Conservation (phyloP, 208 protist species). For the Blastocrithidia nonstop region DNA sequence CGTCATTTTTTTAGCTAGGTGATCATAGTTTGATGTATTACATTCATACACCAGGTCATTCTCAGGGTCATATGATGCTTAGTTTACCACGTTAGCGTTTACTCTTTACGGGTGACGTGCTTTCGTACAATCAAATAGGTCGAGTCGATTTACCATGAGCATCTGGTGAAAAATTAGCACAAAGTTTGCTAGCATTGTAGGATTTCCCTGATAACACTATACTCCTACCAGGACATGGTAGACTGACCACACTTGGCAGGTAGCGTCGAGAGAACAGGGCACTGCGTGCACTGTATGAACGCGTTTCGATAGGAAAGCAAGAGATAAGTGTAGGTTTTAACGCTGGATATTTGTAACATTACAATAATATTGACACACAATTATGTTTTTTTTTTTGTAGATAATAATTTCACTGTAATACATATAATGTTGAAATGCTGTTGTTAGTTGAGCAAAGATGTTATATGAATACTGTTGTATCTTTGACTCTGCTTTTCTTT, state of each 20-base stretch:
- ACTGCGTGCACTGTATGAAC: conserved; percentile 55
- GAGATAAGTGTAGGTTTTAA: conserved; percentile 68
- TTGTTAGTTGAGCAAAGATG: too few relatives aligned
- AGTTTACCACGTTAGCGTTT: conserved; percentile 62
- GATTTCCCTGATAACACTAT: conserved; percentile 67
- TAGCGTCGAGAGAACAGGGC: conserved; percentile 66
- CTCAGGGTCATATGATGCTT: conserved; percentile 82
- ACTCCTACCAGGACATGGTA: conserved; percentile 70
- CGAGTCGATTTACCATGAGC: conserved; percentile 78
- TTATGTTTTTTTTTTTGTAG: too few relatives aligned
- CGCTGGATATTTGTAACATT: conserved; percentile 66
- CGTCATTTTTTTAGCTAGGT: conserved; percentile 73
- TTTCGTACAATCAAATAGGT: conserved; percentile 75
- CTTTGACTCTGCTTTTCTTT: too few relatives aligned
- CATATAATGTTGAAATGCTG: too few relatives aligned
- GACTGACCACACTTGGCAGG: conserved; percentile 68
- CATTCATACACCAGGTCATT: conserved; percentile 80
- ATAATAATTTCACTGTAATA: too few relatives aligned
- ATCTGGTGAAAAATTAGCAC: conserved; percentile 56
- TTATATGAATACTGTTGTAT: too few relatives aligned
- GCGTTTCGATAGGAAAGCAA: conserved; percentile 37
- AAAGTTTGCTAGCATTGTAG: conserved; percentile 64
- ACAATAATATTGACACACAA: too few relatives aligned
- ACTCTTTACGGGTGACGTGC: conserved; percentile 73
- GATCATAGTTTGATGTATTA: conserved; percentile 57